Conservation (phyloP, 805 yeast genomes). For the Blastobotrys robertii region DNA sequence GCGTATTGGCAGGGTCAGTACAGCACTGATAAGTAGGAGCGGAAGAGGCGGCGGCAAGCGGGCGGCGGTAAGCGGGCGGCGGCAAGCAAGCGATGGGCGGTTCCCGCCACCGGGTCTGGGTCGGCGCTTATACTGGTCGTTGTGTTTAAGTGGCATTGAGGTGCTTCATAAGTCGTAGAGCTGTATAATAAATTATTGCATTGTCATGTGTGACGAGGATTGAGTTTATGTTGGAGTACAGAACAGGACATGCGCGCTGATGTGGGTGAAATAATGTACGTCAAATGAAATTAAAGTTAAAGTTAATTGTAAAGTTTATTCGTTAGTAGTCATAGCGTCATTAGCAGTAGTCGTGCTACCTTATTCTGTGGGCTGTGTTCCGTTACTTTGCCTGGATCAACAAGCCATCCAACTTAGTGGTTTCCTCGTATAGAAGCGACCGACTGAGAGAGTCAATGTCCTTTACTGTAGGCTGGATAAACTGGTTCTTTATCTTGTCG, state of each 20-base stretch:
- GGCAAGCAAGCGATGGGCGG: too few relatives aligned
- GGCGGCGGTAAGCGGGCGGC: too few relatives aligned
- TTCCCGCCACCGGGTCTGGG: too few relatives aligned
- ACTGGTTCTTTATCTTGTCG: constrained; percentile 12
- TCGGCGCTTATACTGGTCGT: too few relatives aligned
- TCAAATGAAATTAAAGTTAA: background rate
- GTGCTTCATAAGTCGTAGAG: too few relatives aligned
- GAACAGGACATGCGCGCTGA: background rate
- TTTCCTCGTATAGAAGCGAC: constrained; percentile 15
- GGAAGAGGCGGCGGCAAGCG: constrained; percentile 2
- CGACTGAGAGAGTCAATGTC: constrained; percentile 15
- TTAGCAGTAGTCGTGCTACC: background rate
- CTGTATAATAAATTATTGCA: too few relatives aligned
- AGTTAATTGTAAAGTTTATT: background rate
- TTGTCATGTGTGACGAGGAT: too few relatives aligned
- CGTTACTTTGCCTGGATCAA: constrained; percentile 10
- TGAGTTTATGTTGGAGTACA: too few relatives aligned
- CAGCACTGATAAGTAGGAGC: constrained; percentile 6
- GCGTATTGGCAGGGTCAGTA: too few relatives aligned
- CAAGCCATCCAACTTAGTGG: constrained; percentile 13
- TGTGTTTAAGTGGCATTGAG: too few relatives aligned
- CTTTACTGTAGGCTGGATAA: constrained; percentile 17
- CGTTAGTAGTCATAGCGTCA: background rate
- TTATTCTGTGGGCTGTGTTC: background rate
- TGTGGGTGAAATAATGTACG: background rate